phyloP scores from a whole-genome alignment of 2,329 filamentous ascomycete genomes.

The Cercospora sp. region DNA sequence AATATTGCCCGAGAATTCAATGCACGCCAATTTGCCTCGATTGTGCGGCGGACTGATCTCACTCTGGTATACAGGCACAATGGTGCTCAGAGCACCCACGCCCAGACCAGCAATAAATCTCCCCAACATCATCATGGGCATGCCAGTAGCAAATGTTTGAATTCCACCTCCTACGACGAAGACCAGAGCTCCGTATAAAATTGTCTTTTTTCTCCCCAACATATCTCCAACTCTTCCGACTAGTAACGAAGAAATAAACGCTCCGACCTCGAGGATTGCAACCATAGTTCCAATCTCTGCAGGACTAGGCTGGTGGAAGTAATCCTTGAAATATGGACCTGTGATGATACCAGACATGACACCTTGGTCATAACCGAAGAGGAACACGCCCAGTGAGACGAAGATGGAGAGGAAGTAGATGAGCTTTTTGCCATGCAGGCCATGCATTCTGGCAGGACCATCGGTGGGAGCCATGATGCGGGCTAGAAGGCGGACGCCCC shows the following conservation, averaged over 20 bases:
- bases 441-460: constrained; percentile 71
- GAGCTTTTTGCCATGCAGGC: constrained; percentile 92
- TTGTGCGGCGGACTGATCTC: constrained; percentile 86
- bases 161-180: constrained; percentile 82
- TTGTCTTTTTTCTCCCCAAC: constrained; percentile 84
- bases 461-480: constrained; percentile 82
- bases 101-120: constrained; percentile 54
- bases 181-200: constrained; percentile 88
- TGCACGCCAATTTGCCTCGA: constrained; percentile 90
- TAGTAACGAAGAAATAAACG: constrained; percentile 81
- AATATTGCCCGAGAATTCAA: constrained; percentile 97
- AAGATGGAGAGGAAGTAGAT: constrained; percentile 63
- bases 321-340: constrained; percentile 82
- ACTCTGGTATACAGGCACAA: constrained; percentile 56
- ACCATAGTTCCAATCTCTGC: constrained; percentile 96
- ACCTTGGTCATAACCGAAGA: constrained; percentile 88
- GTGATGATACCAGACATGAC: constrained; percentile 76
- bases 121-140: constrained; percentile 76
- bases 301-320: constrained; percentile 84
- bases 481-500: constrained; percentile 70
- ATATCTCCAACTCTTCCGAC: constrained; percentile 90
- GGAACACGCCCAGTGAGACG: constrained; percentile 69
- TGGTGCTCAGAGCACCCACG: constrained; percentile 53
- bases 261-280: constrained; percentile 91
- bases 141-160: constrained; percentile 77